Evolutionary conservation across 441 rosid species (phyloP), one percentile per base, ranked within the genome.

Genomic region (Viola pubescens): DNA sequence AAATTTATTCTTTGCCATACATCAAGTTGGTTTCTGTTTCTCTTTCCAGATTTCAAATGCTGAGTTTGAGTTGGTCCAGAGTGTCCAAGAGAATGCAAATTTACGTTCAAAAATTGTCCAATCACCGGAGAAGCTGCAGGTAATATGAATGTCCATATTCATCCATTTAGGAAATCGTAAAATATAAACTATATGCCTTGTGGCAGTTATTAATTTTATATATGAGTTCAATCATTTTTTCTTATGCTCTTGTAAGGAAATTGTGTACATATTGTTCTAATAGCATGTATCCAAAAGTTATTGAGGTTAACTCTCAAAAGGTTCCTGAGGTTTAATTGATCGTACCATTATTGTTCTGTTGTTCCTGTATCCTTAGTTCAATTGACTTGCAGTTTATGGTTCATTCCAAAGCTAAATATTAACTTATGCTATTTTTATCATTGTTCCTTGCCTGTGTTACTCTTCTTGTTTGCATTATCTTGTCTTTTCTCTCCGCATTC

Each of bases 81-180:
- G 85, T 64, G 92, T 79, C 42, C 96, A 84, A 78, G 92, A 86
- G 63, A 92, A 89, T 74, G 92, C 88, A 56, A 80, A 77, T 61
- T 77, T 87, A 37, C 84, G 90, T 9, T 80, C 95, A 47, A 82
- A 76, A 77, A 80, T 92, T 64, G 97, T 89, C 71, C 97, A 92
- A 48, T 92, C 98, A 16, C 97, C 98, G 12, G 94, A 87, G 65
- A 92, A 92, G 68, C 70, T 89, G 70, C 96, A 87, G 98, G 98
- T 89, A 48, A 13, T 37, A 49, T 63, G 37, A 34, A 46, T 59
- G 26, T 37, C 37, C 48, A 38, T 8, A 11, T 47, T 54, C 34
- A 37, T 38, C n/a, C 38, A 42, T 34, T 52, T 26, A 26, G 34
- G 34, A 26, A 26, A 2, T 26, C 2, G 34, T 26, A 26, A 26